These are phyloP conservation scores for Eucommia ulmoides DNA, from an alignment of 257 asterid species.

Conservation along the genomic window DNA sequence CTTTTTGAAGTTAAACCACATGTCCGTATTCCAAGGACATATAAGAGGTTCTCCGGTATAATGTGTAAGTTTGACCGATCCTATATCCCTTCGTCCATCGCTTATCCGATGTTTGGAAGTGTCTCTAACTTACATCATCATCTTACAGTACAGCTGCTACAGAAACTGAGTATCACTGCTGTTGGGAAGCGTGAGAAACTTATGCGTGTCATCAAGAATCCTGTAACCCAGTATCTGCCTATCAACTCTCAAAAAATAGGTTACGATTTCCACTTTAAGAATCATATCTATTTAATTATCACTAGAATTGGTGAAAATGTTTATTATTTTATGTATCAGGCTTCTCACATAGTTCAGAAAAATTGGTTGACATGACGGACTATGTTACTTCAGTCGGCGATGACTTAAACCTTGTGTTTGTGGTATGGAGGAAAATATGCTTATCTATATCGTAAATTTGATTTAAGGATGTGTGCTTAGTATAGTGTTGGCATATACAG, in stretches of 20 bases:
- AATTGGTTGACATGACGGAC: constrained; percentile 54
- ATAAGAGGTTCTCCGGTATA: constrained; percentile 71
- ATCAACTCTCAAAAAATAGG: constrained; percentile 71
- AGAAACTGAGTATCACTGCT: constrained; percentile 59
- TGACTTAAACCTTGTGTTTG: constrained; percentile 66
- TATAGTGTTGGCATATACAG: constrained; percentile 22
- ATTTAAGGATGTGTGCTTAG: constrained; percentile 1
- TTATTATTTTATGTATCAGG: constrained; percentile 33
- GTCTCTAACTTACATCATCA: constrained; percentile 2
- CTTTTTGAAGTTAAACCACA: constrained; percentile 77
- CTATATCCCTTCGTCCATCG: background rate
- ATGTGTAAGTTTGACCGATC: constrained; percentile 47
- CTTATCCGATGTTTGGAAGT: background rate
- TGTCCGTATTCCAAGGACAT: constrained; percentile 89
- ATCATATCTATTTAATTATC: constrained; percentile 1
- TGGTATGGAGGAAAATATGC: constrained; percentile 34
- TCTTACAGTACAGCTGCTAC: constrained; percentile 71
- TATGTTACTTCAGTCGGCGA: constrained; percentile 42
- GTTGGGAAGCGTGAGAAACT: constrained; percentile 64
- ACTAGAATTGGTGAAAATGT: background rate
- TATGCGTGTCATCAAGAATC: constrained; percentile 60
- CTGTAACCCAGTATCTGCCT: constrained; percentile 76
- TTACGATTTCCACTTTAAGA: constrained; percentile 9
- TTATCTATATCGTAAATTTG: too few species aligned
- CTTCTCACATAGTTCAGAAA: constrained; percentile 85